Percentiles rank a stretch among this genome's conserved stretches.
These are phyloP conservation scores for Tillandsia fasciculata DNA, from an alignment of 176 grass and related monocot species.

Conservation along the genomic window DNA sequence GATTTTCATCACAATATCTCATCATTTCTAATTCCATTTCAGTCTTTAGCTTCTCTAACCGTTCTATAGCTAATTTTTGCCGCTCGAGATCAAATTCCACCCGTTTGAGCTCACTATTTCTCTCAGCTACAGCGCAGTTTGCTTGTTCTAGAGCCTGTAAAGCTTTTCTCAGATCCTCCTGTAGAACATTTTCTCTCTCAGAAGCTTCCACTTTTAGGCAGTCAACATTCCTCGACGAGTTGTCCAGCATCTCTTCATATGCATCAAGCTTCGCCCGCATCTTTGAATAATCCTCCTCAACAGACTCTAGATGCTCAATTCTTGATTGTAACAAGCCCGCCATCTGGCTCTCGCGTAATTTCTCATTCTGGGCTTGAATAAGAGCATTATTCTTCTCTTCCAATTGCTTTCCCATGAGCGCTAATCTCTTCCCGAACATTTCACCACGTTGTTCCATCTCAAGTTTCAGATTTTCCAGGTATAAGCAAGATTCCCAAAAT, in stretches of 20 bases:
- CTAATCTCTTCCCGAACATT: constrained; percentile 26
- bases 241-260: constrained; percentile 51
- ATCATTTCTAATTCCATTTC: constrained; percentile 35
- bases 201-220: constrained; percentile 43
- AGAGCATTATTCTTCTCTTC: constrained; percentile 31
- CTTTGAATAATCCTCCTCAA: constrained; percentile 34
- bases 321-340: constrained; percentile 29
- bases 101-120: constrained; percentile 28
- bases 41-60: constrained; percentile 32
- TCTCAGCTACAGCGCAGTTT: constrained; percentile 32
- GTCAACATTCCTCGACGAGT: constrained; percentile 31
- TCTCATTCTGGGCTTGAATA: constrained; percentile 32
- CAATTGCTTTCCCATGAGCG: constrained; percentile 21
- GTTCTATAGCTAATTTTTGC: constrained; percentile 25
- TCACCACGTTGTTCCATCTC: constrained; percentile 28
- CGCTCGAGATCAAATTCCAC: constrained; percentile 20
- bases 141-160: constrained; percentile 36
- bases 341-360: constrained; percentile 20
- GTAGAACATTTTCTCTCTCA: constrained; percentile 42
- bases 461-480: constrained; percentile 21
- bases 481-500: constrained; percentile 37
- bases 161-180: constrained; percentile 29
- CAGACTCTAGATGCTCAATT: constrained; percentile 34
- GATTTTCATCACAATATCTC: constrained; percentile 24
- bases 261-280: constrained; percentile 34